Evolutionary conservation across 1,284 basidiomycete species (phyloP).

Genomic region (Malassezia globosa): DNA sequence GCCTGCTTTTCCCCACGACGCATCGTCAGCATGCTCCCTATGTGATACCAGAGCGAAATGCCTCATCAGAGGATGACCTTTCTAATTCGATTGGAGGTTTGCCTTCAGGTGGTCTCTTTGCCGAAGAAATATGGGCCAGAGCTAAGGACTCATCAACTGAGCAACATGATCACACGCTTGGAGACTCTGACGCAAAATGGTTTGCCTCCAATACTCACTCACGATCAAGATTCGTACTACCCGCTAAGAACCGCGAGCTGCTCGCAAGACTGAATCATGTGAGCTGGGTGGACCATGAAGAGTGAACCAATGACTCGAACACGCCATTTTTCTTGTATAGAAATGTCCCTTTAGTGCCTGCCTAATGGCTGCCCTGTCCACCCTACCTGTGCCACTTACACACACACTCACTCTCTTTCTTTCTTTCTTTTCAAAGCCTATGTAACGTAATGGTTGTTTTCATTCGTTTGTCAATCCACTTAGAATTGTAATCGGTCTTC

Average conservation of each 20-base stretch:
- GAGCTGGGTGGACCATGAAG: conserved; percentile 8
- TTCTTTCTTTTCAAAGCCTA: too few species aligned
- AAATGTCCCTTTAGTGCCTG: too few species aligned
- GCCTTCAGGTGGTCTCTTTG: conserved; percentile 1
- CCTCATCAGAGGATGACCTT: conserved; percentile 11
- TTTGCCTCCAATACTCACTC: background rate
- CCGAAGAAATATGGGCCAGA: conserved; percentile 9
- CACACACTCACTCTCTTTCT: too few species aligned
- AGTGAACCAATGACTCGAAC: too few species aligned
- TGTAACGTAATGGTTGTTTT: too few species aligned
- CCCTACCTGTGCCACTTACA: too few species aligned
- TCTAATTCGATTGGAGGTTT: background rate
- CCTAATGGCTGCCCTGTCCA: too few species aligned
- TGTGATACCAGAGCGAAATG: conserved; percentile 1
- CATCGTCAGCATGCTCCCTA: background rate
- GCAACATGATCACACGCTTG: background rate
- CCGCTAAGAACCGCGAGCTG: conserved; percentile 7
- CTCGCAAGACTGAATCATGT: conserved; percentile 7
- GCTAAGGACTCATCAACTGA: background rate
- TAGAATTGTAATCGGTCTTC: too few species aligned
- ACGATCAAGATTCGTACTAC: background rate
- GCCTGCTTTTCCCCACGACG: conserved; percentile 6
- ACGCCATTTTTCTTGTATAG: too few species aligned
- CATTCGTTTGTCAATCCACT: too few species aligned
- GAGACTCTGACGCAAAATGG: conserved; percentile 8